A percentile compares a stretch with the other conserved stretches of the same genome.
These are phyloP conservation scores for Extremus antarcticus DNA, from an alignment of 495 filamentous ascomycete species.

Conservation along the genomic window DNA sequence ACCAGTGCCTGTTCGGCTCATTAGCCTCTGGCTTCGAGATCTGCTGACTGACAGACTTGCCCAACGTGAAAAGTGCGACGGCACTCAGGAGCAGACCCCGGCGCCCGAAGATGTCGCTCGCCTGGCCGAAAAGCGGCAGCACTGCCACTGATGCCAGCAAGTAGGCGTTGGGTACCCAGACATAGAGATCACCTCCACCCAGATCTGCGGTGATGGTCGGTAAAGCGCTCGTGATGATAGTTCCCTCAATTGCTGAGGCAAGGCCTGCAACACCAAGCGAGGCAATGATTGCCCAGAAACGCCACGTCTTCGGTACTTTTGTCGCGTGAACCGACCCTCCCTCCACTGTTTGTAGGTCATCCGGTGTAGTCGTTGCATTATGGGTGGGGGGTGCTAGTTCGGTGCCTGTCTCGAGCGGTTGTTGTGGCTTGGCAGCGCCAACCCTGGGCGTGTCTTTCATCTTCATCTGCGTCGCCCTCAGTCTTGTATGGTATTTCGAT, in stretches of 20 bases:
- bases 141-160: constrained; percentile 26
- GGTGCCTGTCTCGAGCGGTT: too few relatives aligned
- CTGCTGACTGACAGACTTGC: constrained; percentile 6
- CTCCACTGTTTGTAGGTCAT: too few relatives aligned
- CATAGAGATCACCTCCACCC: constrained; percentile 27
- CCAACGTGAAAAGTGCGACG: constrained; percentile 11
- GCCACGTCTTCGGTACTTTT: not conserved
- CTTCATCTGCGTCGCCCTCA: too few relatives aligned
- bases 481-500: too few relatives aligned
- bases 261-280: constrained; percentile 31
- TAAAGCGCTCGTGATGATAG: constrained; percentile 35
- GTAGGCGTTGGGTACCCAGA: constrained; percentile 37
- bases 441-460: too few relatives aligned
- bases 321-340: too few relatives aligned
- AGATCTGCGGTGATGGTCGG: constrained; percentile 32
- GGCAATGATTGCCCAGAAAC: constrained; percentile 35
- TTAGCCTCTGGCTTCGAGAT: not conserved
- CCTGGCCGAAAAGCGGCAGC: constrained; percentile 17
- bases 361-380: too few relatives aligned
- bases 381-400: too few relatives aligned
- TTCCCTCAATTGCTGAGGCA: constrained; percentile 32
- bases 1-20: not conserved
- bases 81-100: constrained; percentile 9
- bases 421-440: too few relatives aligned
- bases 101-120: constrained; percentile 18